Conservation (phyloP, 2,329 filamentous ascomycete species). For the Xylaria sp. region DNA sequence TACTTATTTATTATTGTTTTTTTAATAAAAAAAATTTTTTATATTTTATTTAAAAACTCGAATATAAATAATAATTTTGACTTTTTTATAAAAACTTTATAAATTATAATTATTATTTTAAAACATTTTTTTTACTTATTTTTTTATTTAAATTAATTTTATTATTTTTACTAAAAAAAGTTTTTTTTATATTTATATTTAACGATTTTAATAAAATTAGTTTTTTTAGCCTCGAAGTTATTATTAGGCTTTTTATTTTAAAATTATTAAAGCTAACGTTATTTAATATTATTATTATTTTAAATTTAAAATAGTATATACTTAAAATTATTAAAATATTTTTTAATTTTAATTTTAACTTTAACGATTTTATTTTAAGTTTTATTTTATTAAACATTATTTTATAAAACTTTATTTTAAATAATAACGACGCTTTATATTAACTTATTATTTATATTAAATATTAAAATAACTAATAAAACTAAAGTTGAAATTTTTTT, state of each 20-base stretch:
- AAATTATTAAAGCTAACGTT: background rate
- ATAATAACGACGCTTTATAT: background rate
- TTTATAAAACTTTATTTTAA: background rate
- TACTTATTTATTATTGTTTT: background rate
- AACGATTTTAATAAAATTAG: background rate
- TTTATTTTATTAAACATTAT: background rate
- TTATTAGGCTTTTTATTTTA: background rate
- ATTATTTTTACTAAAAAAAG: background rate
- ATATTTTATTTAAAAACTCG: background rate
- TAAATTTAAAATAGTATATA: background rate
- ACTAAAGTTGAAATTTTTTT: background rate
- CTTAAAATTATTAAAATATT: background rate
- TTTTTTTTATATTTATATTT: background rate
- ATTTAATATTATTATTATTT: background rate
- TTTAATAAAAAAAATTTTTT: background rate
- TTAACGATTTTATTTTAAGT: background rate
- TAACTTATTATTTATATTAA: background rate
- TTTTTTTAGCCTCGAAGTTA: background rate
- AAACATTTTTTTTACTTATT: too few relatives aligned
- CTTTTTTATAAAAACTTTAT: background rate
- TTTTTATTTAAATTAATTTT: too few relatives aligned
- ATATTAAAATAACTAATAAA: background rate
- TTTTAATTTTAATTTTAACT: too few relatives aligned
- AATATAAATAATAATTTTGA: background rate
- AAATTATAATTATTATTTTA: background rate